Evolutionary conservation across 192 early-diverging fungal genomes (phyloP).

Genomic region (Umbelopsis sp.): DNA sequence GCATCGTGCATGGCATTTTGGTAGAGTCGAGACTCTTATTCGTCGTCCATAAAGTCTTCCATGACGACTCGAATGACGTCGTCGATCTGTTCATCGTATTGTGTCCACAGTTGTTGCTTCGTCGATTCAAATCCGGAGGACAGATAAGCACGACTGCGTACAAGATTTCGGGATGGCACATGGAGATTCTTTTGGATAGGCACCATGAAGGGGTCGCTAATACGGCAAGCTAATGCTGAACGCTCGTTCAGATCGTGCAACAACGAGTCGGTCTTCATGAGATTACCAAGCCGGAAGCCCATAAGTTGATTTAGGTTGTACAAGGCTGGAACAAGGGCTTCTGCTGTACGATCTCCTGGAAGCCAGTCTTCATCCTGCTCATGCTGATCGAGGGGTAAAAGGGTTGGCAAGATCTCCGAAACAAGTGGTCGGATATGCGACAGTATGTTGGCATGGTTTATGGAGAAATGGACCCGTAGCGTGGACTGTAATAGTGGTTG

Average conservation of each 20-base stretch:
- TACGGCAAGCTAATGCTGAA: not conserved
- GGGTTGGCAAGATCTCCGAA: not conserved
- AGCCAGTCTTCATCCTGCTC: constrained; percentile 9
- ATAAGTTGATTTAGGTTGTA: constrained; percentile 6
- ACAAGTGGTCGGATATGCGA: constrained; percentile 9
- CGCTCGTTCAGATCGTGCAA: not conserved
- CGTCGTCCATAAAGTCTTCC: constrained; percentile 21
- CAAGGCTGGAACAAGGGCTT: not conserved
- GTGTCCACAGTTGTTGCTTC: constrained; percentile 4
- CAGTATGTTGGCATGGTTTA: constrained; percentile 10
- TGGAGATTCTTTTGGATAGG: constrained; percentile 3
- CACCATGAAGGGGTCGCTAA: not conserved
- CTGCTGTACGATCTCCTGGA: constrained; percentile 7
- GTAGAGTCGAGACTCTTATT: not conserved
- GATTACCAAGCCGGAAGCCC: constrained; percentile 5
- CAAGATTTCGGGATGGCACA: not conserved
- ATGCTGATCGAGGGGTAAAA: constrained; percentile 5
- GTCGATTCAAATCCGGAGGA: not conserved
- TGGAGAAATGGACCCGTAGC: constrained; percentile 2
- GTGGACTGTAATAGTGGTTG: constrained; percentile 6
- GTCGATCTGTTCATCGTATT: constrained; percentile 16
- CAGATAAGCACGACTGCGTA: not conserved
- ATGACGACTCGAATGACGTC: constrained; percentile 16
- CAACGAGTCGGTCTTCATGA: not conserved
- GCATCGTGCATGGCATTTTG: no score